Percentiles rank a stretch among this genome's conserved stretches.
These are phyloP conservation scores for Prillingera fragicola DNA, from an alignment of 1,284 basidiomycete species.

Conservation along the genomic window DNA sequence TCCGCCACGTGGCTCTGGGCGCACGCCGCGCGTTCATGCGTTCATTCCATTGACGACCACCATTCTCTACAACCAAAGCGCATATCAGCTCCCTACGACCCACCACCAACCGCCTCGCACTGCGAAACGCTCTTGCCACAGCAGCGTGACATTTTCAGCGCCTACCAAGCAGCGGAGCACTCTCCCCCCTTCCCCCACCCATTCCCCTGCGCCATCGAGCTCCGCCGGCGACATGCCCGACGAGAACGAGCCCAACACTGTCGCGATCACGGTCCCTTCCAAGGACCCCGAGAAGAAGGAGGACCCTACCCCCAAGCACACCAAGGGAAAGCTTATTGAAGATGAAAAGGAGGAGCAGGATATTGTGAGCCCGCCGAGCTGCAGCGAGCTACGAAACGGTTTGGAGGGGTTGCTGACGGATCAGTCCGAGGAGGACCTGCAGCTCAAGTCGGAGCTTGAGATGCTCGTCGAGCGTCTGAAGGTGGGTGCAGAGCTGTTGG, in stretches of 20 bases:
- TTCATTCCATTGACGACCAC: too few species aligned
- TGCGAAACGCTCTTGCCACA: too few species aligned
- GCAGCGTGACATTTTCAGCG: too few species aligned
- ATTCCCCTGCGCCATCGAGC: too few species aligned
- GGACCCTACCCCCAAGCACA: constrained; percentile 50
- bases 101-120: too few species aligned
- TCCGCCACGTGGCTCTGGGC: too few species aligned
- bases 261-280: constrained; percentile 47
- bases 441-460: constrained; percentile 91
- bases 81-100: too few species aligned
- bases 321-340: constrained; percentile 39
- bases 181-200: too few species aligned
- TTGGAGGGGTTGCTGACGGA: constrained; percentile 7
- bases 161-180: too few species aligned
- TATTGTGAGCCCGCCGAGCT: constrained; percentile 55
- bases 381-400: background rate
- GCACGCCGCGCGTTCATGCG: too few species aligned
- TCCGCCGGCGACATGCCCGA: constrained; percentile 17
- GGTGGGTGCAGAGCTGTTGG: constrained; percentile 50
- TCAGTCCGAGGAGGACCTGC: constrained; percentile 90
- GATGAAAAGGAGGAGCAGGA: constrained; percentile 63
- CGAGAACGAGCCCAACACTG: constrained; percentile 28
- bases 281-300: constrained; percentile 49
- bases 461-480: constrained; percentile 94
- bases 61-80: too few species aligned